Base-by-base conservation (phyloP, 176 grass and related monocot species). In the Musa acuminata region DNA sequence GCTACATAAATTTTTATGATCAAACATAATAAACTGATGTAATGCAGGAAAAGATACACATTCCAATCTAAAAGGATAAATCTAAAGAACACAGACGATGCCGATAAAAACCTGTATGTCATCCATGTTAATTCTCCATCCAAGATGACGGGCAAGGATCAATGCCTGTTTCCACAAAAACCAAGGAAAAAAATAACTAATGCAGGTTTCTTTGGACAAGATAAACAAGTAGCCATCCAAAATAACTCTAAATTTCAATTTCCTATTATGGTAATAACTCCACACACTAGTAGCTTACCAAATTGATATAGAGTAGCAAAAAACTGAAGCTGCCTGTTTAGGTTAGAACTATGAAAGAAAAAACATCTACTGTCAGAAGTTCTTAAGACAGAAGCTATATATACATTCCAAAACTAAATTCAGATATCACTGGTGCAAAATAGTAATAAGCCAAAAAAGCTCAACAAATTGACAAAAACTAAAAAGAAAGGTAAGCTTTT, bases 121-220 rank as follows among this genome's bases (percentile, higher is more conserved):
- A 52, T 90, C 83, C 94, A 98, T 81, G 82, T 82, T 82, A 54
- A 98, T 84, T 26, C 8, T 77, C 83, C 85, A 82, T 16, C 88
- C 90, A 43, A 93, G 63, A 83, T 93, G 86, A 80, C 94, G 88
- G 74, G 94, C 84, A 59, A 98, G 82, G 77, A 98, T 93, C 79
- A 98, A 74, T n/a, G 80, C 84, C 94, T 98, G 85, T 75, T 80
- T 64, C 67, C 11, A 65, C 63, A 70, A 49, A n/a, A 50, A 70
- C 67, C 35, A 70, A 20, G 67, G 14, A n/a, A 69, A 69, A 23
- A 1, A 43, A 49, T 69, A 10, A 70, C 11, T 48, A 3, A 20
- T 17, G 35, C 35, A 43, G 4, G 0, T 43, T 43, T 43, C 35
- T 43, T 43, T 43, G 35, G 35, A 43, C 4, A 43, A 43, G 35